Base-by-base conservation (phyloP, 2,329 filamentous ascomycete species). In the Aspergillus thermomutatus region DNA sequence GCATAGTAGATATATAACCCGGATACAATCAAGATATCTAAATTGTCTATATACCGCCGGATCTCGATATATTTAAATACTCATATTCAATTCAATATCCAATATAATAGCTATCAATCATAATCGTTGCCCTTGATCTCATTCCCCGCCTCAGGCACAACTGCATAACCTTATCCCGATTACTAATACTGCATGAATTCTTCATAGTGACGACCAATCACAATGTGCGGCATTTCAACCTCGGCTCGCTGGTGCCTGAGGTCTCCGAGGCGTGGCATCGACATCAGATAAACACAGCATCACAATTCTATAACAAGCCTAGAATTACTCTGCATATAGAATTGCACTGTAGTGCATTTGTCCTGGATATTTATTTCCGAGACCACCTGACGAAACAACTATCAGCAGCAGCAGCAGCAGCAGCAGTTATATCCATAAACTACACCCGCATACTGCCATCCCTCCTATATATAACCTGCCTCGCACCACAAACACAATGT, bases 401-500 rank as follows among this genome's bases (percentile, higher is more conserved):
- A 34, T 34, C 28, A 34, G 5, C 11, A 34, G n/a, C n/a, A n/a
- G n/a, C n/a, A n/a, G n/a, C n/a, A n/a, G n/a, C n/a, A n/a, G n/a
- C 28, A 34, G 5, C 11, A 34, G 31, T 14, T 34, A 34, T 34
- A 34, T 34, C n/a, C n/a, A 34, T 34, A 17, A 17, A 14, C 31
- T 31, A 4, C 31, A 6, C 31, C 9, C 31, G 11, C 11, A 5
- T 34, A 5, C 31, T 34, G n/a, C 26, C 17, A 10, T n/a, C 19
- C 17, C n/a, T 21, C 11, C 17, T n/a, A n/a, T n/a, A n/a, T n/a
- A n/a, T n/a, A n/a, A n/a, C 5, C 26, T 19, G 11, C 19, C 2
- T 11, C 10, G 6, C 17, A 19, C 11, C 17, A 3, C 11, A 9
- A 43, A 1, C 17, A 58, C 17, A 23, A 70, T 72, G 66, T 60